Conservation (phyloP, 805 yeast genomes). For the Spathaspora sp. region DNA sequence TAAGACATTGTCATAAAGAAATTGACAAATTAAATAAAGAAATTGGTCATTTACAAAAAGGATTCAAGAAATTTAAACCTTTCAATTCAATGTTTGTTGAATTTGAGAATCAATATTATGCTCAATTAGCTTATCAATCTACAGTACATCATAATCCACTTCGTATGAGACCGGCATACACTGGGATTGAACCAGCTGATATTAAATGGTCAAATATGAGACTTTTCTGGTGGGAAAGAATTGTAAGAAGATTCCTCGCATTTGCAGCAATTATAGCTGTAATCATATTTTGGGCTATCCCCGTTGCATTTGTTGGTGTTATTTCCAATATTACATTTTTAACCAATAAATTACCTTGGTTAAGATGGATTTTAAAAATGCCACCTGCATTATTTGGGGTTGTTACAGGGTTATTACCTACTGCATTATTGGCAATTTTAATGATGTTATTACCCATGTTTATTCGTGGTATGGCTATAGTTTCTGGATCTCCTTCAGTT, state of each 20-base stretch:
- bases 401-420: constrained; percentile 84
- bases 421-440: constrained; percentile 72
- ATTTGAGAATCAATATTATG: constrained; percentile 70
- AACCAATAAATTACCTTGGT: constrained; percentile 66
- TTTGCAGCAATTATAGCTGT: constrained; percentile 51
- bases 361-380: constrained; percentile 70
- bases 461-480: constrained; percentile 64
- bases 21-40: constrained; percentile 57
- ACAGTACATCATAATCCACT: constrained; percentile 64
- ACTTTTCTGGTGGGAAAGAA: constrained; percentile 76
- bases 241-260: constrained; percentile 52
- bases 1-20: constrained; percentile 52
- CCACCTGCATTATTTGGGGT: constrained; percentile 73
- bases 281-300: constrained; percentile 88
- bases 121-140: constrained; percentile 69
- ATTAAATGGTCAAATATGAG: constrained; percentile 72
- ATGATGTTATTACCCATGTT: constrained; percentile 86
- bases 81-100: constrained; percentile 80
- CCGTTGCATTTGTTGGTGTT: constrained; percentile 96
- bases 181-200: constrained; percentile 63
- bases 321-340: constrained; percentile 82
- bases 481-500: constrained; percentile 53
- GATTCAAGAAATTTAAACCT: constrained; percentile 47
- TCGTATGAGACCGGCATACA: constrained; percentile 54
- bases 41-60: constrained; percentile 51